Base-by-base conservation (phyloP, 2,329 filamentous ascomycete genomes). In the Cladophialophora yegresii region DNA sequence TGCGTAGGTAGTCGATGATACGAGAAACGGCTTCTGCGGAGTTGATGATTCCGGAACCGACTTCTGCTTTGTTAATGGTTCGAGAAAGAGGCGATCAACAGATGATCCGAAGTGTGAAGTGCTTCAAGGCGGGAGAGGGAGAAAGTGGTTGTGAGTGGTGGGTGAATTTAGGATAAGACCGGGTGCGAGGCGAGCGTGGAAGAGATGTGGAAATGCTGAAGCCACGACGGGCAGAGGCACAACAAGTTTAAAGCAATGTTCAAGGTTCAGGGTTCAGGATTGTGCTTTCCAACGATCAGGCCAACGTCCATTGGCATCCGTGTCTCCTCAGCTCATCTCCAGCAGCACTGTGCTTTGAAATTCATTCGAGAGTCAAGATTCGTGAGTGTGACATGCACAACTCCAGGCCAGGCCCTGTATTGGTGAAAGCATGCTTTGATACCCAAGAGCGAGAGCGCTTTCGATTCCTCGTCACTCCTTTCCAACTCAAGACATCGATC, bases 321-420 rank as follows among this genome's bases (percentile, higher is more conserved):
- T 50, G 36, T 50, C 13, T 50, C 10, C 47, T 26, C 47, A 50
- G 47, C 47, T 26, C 47, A 50, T 20, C 47, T 50, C 22, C 47
- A 50, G 22, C 23, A 26, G 12, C 5, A 3, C 12, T 49, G 45
- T 16, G 26, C 45, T 22, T 59, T 12, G 23, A 40, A n/a, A 43
- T 43, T 40, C 36, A 40, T n/a, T 43, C 16, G n/a, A 43, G 16
- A 2, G 2, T 16, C 36, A 43, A 43, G 16, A 2, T 9, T 16
- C 36, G 16, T 43, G n/a, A n/a, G n/a, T n/a, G n/a, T n/a, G 36
- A 40, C 13, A 4, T 16, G 13, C 33, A 40, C 33, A 40, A 6
- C 26, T 16, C 12, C 33, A 40, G 13, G 2, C 33, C 0, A 16
- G 12, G 13, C 36, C 13, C 12, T 40, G 16, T 20, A 13, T 36